These are phyloP conservation scores for Echites panduratus DNA, from an alignment of 257 asterid species.

Conservation along the genomic window DNA sequence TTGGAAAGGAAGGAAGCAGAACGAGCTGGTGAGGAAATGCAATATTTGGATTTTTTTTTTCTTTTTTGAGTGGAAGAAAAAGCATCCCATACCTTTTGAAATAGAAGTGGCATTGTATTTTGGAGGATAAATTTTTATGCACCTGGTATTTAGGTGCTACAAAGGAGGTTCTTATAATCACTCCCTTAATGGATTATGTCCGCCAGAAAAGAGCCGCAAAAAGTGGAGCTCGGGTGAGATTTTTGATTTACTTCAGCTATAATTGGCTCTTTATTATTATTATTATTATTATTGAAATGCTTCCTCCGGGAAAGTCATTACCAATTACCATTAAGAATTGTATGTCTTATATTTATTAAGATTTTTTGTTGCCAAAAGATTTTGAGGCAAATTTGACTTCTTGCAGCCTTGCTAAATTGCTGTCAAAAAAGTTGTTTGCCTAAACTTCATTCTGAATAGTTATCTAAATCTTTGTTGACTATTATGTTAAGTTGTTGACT, in stretches of 20 bases:
- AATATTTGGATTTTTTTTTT: slow-evolving; percentile 3
- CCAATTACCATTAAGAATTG: not conserved
- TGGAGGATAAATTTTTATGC: slow-evolving; percentile 20
- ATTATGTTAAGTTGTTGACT: too few relatives aligned
- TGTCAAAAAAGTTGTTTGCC: not conserved
- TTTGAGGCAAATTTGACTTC: not conserved
- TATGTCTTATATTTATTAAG: not conserved
- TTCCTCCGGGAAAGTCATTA: not conserved
- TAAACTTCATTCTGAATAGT: not conserved
- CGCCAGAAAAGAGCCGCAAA: slow-evolving; percentile 97
- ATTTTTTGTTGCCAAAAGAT: not conserved
- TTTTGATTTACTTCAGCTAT: slow-evolving; percentile 13
- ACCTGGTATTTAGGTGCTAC: slow-evolving; percentile 55
- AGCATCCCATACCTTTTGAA: slow-evolving; percentile 7
- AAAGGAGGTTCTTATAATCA: slow-evolving; percentile 73
- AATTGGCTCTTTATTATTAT: slow-evolving; percentile 12
- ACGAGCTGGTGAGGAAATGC: slow-evolving; percentile 64
- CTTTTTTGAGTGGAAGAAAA: slow-evolving; percentile 3
- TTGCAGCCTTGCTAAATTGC: not conserved
- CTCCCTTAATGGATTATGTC: slow-evolving; percentile 90
- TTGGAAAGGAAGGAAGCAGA: slow-evolving; percentile 98
- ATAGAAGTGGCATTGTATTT: not conserved
- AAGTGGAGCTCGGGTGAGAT: slow-evolving; percentile 79
- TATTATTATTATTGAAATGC: slow-evolving; percentile 1
- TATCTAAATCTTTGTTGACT: not conserved